Percentiles rank a stretch among this genome's conserved stretches.
Evolutionary conservation across 768 basidiomycete genomes (phyloP).

Genomic region (Suillus brevipes): DNA sequence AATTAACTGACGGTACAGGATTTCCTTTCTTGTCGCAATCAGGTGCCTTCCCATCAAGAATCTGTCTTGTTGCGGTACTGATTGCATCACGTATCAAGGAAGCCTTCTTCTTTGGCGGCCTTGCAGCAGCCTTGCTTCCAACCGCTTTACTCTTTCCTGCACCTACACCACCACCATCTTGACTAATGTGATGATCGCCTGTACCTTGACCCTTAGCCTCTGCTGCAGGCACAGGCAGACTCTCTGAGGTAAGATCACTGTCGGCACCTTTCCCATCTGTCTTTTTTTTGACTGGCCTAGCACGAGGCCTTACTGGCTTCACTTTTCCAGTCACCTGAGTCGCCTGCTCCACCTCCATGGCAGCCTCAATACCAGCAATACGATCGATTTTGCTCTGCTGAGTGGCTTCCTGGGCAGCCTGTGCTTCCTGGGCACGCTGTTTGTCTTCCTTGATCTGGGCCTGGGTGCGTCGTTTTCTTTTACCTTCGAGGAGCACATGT

Average conservation of each 20-base stretch:
- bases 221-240: background rate
- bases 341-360: background rate
- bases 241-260: background rate
- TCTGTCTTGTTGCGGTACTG: no score
- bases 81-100: no score
- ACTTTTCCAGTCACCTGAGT: background rate
- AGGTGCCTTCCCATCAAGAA: no score
- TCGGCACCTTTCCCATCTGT: no score
- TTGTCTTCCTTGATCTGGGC: slow-evolving; percentile 8
- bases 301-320: slow-evolving; percentile 5
- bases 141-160: background rate
- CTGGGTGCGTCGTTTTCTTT: slow-evolving; percentile 1
- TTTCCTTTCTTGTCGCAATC: background rate
- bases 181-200: no score
- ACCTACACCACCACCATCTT: background rate
- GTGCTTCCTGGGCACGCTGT: background rate
- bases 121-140: background rate
- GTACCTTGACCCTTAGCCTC: background rate
- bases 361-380: background rate
- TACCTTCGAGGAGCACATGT: slow-evolving; percentile 2
- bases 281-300: background rate
- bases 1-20: background rate
- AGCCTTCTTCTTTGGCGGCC: no score
- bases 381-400: background rate
- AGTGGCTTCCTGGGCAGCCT: no score